Evolutionary conservation across 805 yeast species (phyloP).

Genomic region (Barnettozyma botsteinii): DNA sequence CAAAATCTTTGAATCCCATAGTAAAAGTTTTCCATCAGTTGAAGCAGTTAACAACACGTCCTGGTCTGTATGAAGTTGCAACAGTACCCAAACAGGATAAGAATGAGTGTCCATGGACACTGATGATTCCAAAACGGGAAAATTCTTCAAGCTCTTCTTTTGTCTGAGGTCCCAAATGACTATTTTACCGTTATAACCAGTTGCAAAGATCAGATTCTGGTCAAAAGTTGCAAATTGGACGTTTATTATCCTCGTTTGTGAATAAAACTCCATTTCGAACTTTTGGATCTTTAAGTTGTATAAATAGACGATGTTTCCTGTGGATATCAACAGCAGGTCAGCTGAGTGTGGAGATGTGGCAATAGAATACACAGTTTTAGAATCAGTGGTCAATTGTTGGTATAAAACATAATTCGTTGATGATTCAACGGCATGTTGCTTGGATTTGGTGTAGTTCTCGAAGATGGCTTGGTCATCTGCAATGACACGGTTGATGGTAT

Average conservation of each 20-base stretch:
- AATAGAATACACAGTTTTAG: slow-evolving; percentile 11
- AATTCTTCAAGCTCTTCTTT: slow-evolving; percentile 8
- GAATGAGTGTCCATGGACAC: slow-evolving; percentile 19
- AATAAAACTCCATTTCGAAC: slow-evolving; percentile 34
- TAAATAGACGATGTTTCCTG: slow-evolving; percentile 12
- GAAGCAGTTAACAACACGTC: slow-evolving; percentile 24
- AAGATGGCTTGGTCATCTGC: slow-evolving; percentile 25
- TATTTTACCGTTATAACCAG: slow-evolving; percentile 44
- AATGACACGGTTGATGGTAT: slow-evolving; percentile 22
- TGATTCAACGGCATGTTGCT: slow-evolving; percentile 15
- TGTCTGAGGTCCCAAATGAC: slow-evolving; percentile 40
- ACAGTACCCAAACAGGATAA: slow-evolving; percentile 20
- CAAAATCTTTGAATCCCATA: slow-evolving; percentile 27
- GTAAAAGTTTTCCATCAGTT: slow-evolving; percentile 28
- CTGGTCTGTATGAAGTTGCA: slow-evolving; percentile 14
- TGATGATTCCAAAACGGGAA: slow-evolving; percentile 16
- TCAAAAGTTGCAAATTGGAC: slow-evolving; percentile 37
- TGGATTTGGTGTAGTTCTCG: slow-evolving; percentile 12
- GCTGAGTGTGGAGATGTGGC: slow-evolving; percentile 17
- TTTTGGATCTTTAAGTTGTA: slow-evolving; percentile 22
- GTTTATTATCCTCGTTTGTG: slow-evolving; percentile 34
- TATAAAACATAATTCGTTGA: slow-evolving; percentile 8
- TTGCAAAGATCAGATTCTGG: slow-evolving; percentile 40
- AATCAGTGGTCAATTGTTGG: neutral
- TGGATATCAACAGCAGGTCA: slow-evolving; percentile 18